Base-by-base conservation (phyloP, 1,284 basidiomycete genomes). In the Coriolopsis trogii region DNA sequence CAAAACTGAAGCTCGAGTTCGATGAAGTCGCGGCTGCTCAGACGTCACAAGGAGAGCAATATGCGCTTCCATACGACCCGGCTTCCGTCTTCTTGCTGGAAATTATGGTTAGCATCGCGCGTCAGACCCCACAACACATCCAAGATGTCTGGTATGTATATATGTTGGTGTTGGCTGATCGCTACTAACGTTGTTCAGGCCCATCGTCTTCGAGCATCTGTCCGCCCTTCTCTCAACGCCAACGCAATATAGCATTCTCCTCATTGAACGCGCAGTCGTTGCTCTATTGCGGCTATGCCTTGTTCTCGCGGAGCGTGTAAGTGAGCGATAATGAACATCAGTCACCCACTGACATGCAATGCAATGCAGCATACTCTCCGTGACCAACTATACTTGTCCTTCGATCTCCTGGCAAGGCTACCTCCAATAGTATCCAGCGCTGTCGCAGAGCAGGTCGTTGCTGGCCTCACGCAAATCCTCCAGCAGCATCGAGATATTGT, bases 191-290 rank as follows among this genome's bases (percentile, higher is more conserved):
- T 46, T 10, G 16, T 36, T 59, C 13, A 95, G 93, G 93, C 91
- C 93, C 0, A 84, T 94, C 60, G 84, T 95, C 6, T 95, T 97
- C 64, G 94, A 97, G 64, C 93, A 97, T 67, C 74, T 98, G 26
- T 90, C 91, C 0, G 80, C 87, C 1, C 72, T 99, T 23, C 75
- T 99, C 16, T 83, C 85, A 6, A 79, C 87, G 1, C 84, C 96
- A 0, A 78, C 80, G 21, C 85, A 88, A 51, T 95, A 95, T 67
- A 95, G 93, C 64, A 83, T 93, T 15, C 77, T 98, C 41, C 81
- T 98, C 40, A 91, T 98, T 34, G 97, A 99, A 68, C 84, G 97
- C n/a, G 95, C 95, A 1, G 91, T 98, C 1, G 93, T 95, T n/a
- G 89, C 89, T 21, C 75, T 98, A 20, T 72, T 97, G 45, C 81